Percentiles rank a stretch among this genome's conserved stretches.
phyloP scores from a whole-genome alignment of 2,329 filamentous ascomycete genomes.

The Paramyrothecium sp. region DNA sequence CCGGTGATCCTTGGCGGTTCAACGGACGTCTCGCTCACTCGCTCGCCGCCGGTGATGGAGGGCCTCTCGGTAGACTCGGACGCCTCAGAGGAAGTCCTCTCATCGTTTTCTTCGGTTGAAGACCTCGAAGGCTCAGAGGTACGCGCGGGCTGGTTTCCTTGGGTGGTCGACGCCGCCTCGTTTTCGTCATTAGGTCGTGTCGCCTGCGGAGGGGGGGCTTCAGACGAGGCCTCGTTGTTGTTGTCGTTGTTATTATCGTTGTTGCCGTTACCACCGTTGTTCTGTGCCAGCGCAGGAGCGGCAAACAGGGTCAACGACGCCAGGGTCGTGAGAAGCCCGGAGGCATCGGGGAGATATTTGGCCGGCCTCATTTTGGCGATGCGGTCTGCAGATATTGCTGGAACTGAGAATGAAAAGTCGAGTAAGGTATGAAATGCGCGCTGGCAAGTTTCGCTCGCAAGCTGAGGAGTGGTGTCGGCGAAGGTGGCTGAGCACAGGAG shows the following conservation, averaged over 20 bases:
- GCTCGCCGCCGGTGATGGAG: slow-evolving; percentile 19
- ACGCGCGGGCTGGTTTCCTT: slow-evolving; percentile 5
- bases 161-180: slow-evolving; percentile 7
- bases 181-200: slow-evolving; percentile 3
- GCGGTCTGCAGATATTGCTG: slow-evolving; percentile 1
- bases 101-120: neutral
- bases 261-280: slow-evolving; percentile 13
- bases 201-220: neutral
- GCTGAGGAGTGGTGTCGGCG: neutral
- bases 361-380: slow-evolving; percentile 22
- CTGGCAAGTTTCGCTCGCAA: neutral
- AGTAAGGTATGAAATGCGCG: slow-evolving; percentile 2
- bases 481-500: neutral
- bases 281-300: slow-evolving; percentile 30
- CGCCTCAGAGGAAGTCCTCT: neutral
- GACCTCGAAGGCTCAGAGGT: neutral
- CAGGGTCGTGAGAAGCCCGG: slow-evolving; percentile 24
- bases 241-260: slow-evolving; percentile 15
- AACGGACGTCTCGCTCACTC: slow-evolving; percentile 12
- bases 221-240: slow-evolving; percentile 2
- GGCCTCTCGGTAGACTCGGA: slow-evolving; percentile 2
- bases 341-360: slow-evolving; percentile 20
- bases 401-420: neutral
- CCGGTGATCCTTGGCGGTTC: slow-evolving; percentile 17
- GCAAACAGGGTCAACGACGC: slow-evolving; percentile 25